phyloP scores from a whole-genome alignment of 768 basidiomycete species.

The Tylopilus intermedius region DNA sequence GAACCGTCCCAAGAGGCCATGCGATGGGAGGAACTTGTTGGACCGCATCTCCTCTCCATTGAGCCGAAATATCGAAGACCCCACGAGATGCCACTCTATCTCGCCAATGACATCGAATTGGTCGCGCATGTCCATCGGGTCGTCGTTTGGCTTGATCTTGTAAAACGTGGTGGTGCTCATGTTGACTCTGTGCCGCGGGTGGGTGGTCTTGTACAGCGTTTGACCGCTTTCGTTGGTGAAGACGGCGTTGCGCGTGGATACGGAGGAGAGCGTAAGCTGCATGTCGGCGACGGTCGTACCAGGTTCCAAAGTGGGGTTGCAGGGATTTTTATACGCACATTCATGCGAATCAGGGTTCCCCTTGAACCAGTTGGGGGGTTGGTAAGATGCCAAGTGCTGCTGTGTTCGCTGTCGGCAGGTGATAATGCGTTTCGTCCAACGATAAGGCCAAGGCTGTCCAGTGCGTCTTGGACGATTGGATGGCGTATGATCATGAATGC shows the following conservation, averaged over 20 bases:
- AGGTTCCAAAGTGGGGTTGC: not conserved
- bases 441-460: too few species aligned
- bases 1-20: constrained; percentile 22
- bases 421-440: too few species aligned
- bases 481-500: too few species aligned
- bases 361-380: too few species aligned
- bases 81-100: constrained; percentile 33
- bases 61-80: constrained; percentile 29
- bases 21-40: constrained; percentile 20
- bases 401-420: too few species aligned
- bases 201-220: constrained; percentile 28
- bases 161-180: constrained; percentile 21
- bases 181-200: constrained; percentile 6
- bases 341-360: too few species aligned
- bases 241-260: constrained; percentile 20
- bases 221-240: constrained; percentile 25
- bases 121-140: constrained; percentile 23
- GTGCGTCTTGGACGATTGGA: too few species aligned
- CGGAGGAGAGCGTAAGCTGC: constrained; percentile 22
- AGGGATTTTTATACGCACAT: not conserved
- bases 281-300: constrained; percentile 6
- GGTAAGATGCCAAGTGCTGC: too few species aligned
- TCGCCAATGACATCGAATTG: constrained; percentile 30
- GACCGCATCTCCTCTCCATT: constrained; percentile 25
- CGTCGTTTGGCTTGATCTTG: constrained; percentile 22